phyloP scores from a whole-genome alignment of 2,329 filamentous ascomycete species.

The Sporothrix humicola region DNA sequence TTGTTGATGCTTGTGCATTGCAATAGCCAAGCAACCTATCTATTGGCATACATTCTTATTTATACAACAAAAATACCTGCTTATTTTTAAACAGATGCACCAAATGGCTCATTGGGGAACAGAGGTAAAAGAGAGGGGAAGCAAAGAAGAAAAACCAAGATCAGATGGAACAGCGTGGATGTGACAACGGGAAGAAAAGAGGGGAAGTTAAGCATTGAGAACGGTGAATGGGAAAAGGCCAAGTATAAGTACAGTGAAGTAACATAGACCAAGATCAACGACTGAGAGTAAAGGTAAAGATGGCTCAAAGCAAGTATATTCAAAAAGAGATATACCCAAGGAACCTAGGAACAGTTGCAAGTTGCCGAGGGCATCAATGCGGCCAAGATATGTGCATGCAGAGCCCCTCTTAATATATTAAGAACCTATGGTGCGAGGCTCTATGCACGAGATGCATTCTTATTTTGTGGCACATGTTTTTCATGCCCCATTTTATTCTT shows the following conservation, averaged over 20 bases:
- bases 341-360: too few species aligned
- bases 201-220: not conserved
- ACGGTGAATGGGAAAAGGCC: not conserved
- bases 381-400: too few species aligned
- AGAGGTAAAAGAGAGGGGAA: not conserved
- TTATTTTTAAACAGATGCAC: not conserved
- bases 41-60: not conserved
- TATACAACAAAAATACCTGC: too few species aligned
- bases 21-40: not conserved
- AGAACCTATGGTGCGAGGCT: not conserved
- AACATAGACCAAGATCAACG: not conserved
- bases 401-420: too few species aligned
- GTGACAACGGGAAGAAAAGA: not conserved
- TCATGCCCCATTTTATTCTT: too few species aligned
- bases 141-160: slow-evolving; percentile 1
- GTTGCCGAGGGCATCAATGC: too few species aligned
- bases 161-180: not conserved
- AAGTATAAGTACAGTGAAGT: not conserved
- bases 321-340: too few species aligned
- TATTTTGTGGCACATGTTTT: not conserved
- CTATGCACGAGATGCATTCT: not conserved
- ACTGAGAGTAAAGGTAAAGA: too few species aligned
- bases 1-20: not conserved
- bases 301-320: too few species aligned
- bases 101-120: slow-evolving; percentile 2